Conservation (phyloP, 495 filamentous ascomycete species). For the Aspergillus biplanus region DNA sequence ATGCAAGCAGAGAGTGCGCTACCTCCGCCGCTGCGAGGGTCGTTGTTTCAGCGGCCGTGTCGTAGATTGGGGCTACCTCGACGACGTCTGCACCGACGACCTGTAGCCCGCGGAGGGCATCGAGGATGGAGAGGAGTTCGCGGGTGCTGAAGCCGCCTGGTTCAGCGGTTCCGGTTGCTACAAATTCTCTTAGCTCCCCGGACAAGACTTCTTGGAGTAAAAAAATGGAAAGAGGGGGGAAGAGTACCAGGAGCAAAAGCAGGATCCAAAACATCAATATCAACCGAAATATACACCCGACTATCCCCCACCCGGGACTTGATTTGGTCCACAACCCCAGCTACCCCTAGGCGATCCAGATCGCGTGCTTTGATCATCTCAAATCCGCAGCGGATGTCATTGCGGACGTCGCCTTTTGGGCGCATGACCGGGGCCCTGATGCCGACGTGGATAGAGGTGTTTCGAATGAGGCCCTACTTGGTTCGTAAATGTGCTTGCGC, state of each 20-base stretch:
- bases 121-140: conserved; percentile 52
- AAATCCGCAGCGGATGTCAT: conserved; percentile 55
- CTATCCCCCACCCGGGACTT: conserved; percentile 43
- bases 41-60: conserved; percentile 49
- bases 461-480: conserved; percentile 44
- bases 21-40: conserved; percentile 55
- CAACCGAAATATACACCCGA: conserved; percentile 44
- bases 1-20: conserved; percentile 31
- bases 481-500: conserved; percentile 4
- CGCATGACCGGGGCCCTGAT: conserved; percentile 50
- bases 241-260: conserved; percentile 51
- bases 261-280: conserved; percentile 59
- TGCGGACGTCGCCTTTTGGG: conserved; percentile 47
- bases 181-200: neutral
- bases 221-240: neutral
- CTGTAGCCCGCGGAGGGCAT: conserved; percentile 49
- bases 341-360: conserved; percentile 51
- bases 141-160: conserved; percentile 57
- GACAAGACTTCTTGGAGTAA: neutral
- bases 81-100: conserved; percentile 58
- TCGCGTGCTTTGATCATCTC: conserved; percentile 53
- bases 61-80: conserved; percentile 57
- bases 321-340: conserved; percentile 46
- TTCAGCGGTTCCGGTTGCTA: conserved; percentile 52
- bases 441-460: conserved; percentile 53